Evolutionary conservation across 202 grass and related monocot genomes (phyloP), one percentile per base, ranked within the genome.

Genomic region (Musa balbisiana): DNA sequence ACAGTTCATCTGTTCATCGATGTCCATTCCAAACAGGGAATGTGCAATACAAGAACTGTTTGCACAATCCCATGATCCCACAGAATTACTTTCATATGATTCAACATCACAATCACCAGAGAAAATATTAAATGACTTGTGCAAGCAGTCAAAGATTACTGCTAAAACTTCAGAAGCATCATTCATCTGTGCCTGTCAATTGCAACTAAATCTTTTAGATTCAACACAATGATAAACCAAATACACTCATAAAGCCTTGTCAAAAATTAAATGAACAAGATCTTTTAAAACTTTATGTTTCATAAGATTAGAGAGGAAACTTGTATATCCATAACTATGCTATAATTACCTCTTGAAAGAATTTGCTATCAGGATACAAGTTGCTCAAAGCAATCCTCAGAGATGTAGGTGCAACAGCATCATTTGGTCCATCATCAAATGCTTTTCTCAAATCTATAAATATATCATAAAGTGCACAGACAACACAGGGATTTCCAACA

Each of bases 151-250:
- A 74, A 99, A 99, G 64, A 99, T 92, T 62, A 92, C 95, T 27
- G 79, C 91, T 74, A 99, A 64, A 72, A 99, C 95, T 84, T 99
- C 95, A 76, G 95, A 99, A 62, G 95, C 95, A 88, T 99, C 95
- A 81, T 99, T 99, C 95, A 99, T 99, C 87, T 99, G 91, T 22
- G 86, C 89, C 95, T 99, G 91, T 56, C 27, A 72, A 79, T 49
- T 55, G 71, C 67, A 64, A 64, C 67, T 50, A 52, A 20, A 74
- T 52, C 60, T 64, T 74, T 70, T 56, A 51, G 51, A 19, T 78
- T 22, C 33, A 64, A 76, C 26, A 75, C 14, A 75, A 77, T 50
- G 25, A 15, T 4, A 65, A 9, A 51, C 14, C 3, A 21, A 52
- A 77, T 11, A 23, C 19, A 58, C 9, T 50, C 33, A 33, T 69